Evolutionary conservation across 2,329 filamentous ascomycete genomes (phyloP).

Genomic region (Pyricularia sp.): DNA sequence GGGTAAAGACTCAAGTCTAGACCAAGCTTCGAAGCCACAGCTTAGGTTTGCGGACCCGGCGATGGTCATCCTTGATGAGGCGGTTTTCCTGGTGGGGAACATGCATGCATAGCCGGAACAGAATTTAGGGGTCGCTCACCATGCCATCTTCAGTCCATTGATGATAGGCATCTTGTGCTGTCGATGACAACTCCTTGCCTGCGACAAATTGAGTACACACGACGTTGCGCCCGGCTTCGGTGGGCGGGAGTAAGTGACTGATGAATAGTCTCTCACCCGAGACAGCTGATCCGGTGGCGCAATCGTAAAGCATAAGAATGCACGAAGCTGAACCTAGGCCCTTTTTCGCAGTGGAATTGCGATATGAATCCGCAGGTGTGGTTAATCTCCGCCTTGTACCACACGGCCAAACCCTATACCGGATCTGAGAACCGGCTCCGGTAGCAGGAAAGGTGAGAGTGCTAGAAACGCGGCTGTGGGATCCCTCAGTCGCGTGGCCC

Average conservation of each 20-base stretch:
- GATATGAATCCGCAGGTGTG: neutral
- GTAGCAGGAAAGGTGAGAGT: neutral
- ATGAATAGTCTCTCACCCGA: neutral
- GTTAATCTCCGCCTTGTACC: neutral
- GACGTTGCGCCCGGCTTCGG: neutral
- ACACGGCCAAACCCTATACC: neutral
- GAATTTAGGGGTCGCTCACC: conserved; percentile 32
- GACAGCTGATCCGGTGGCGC: neutral
- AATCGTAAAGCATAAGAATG: neutral
- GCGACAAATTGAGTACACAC: neutral
- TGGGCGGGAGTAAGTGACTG: neutral
- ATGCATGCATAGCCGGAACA: neutral
- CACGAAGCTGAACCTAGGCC: neutral
- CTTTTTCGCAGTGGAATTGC: neutral
- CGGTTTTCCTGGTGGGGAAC: neutral
- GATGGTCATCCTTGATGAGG: neutral
- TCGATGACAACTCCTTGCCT: neutral
- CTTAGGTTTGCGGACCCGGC: neutral
- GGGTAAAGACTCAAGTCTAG: neutral
- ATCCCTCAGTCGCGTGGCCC: neutral
- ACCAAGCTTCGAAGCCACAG: neutral
- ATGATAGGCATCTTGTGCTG: conserved; percentile 47
- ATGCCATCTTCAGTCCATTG: conserved; percentile 60
- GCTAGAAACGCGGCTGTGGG: neutral
- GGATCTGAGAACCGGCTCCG: neutral